Conservation (phyloP, 2,329 filamentous ascomycete species). For the Alternaria sp. region DNA sequence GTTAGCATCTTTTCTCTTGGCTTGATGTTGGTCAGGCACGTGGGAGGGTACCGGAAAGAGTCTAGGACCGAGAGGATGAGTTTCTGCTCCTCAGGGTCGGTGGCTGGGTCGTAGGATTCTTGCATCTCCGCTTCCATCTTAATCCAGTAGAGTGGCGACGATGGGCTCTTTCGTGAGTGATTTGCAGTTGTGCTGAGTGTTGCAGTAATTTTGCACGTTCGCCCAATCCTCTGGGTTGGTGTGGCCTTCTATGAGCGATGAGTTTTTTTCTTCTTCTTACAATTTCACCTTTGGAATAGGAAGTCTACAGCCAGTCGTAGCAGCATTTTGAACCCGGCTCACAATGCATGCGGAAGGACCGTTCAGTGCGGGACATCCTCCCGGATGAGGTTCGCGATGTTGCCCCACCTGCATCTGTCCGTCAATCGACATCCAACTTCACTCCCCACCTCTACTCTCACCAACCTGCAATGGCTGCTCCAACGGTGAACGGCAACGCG, state of each 20-base stretch:
- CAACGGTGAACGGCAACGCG: constrained; percentile 24
- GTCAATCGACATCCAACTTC: constrained; percentile 5
- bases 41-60: constrained; percentile 75
- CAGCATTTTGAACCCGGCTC: too few relatives aligned
- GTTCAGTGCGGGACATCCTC: not conserved
- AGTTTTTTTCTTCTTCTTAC: not conserved
- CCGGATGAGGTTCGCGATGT: constrained; percentile 6
- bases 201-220: not conserved
- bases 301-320: not conserved
- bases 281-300: too few relatives aligned
- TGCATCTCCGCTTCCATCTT: constrained; percentile 59
- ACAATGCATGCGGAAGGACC: not conserved
- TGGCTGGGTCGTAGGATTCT: constrained; percentile 70
- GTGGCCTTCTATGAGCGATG: not conserved
- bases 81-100: constrained; percentile 80
- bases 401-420: constrained; percentile 14
- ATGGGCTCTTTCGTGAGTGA: not conserved
- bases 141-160: not conserved
- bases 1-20: not conserved
- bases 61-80: constrained; percentile 85
- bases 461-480: constrained; percentile 31
- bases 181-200: not conserved
- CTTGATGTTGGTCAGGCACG: not conserved
- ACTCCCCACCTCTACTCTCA: not conserved
- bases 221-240: not conserved